Evolutionary conservation across 352 stramenopile species (phyloP), one percentile per base, ranked within the genome.

Genomic region (Hyaloperonospora arabidopsidis): DNA sequence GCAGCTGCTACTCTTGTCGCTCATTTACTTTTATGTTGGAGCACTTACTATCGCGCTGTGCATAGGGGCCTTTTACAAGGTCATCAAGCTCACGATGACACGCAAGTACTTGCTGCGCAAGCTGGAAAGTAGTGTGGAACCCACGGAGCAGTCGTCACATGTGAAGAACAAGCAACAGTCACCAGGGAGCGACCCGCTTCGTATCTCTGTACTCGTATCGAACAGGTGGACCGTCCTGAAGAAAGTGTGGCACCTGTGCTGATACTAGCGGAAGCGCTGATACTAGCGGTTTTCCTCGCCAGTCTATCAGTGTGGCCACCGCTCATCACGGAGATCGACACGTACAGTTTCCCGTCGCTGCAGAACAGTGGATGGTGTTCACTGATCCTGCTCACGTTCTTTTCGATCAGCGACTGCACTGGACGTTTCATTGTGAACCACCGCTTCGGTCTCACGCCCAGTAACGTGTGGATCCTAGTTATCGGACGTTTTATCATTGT

Each of bases 11-110:
- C 48, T 64, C 3, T 90, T 77, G 39, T 87, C 78, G 34, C 67
- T 88, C 34, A 81, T 90, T 39, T 93, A 90, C 70, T 91, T 91
- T 59, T 91, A 91, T 57, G 82, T 72, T 0, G 84, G 84, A 32
- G 84, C 79, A 6, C 48, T 91, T 36, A 90, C 84, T 5, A 89
- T 93, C 51, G 74, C 61, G 35, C 58, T 89, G 19, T 93, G 80
- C 61, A 87, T 93, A 34, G 44, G 64, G 23, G 80, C 80, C 22
- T 93, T 88, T 59, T 88, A 84, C 57, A 77, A 74, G 41, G 52
- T 89, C 13, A 70, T 87, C 53, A 34, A 45, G 4, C 59, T 91
- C 21, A 44, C 54, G 35, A 79, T 91, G 54, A 84, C 81, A 12
- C 69, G 70, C 8, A 78, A 79, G 44, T 85, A 68, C 54, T 49